Evolutionary conservation across 805 yeast genomes (phyloP).

Genomic region (Metschnikowia continentalis): DNA sequence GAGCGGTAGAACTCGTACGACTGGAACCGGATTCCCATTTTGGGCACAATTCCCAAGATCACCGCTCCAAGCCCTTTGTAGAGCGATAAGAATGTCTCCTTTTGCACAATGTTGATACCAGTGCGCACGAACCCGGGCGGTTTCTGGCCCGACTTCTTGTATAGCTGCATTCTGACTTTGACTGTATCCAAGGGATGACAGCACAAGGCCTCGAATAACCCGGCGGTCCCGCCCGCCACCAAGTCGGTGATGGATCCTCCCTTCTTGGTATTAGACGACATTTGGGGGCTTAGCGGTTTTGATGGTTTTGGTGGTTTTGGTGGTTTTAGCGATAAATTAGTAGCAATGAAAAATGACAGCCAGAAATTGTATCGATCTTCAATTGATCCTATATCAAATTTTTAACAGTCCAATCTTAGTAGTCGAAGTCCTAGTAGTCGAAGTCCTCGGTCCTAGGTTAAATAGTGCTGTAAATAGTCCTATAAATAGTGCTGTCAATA

Average conservation of each 20-base stretch:
- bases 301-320: no score
- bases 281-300: neutral
- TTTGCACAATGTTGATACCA: conserved; percentile 69
- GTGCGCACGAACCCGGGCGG: conserved; percentile 85
- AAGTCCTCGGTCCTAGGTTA: no score
- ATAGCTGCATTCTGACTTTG: conserved; percentile 94
- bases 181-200: conserved; percentile 98
- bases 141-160: conserved; percentile 64
- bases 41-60: conserved; percentile 94
- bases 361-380: no score
- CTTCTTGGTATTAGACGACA: conserved; percentile 25
- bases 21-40: conserved; percentile 95
- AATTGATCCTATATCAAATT: no score
- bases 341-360: neutral
- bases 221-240: conserved; percentile 95
- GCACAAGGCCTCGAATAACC: conserved; percentile 92
- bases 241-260: conserved; percentile 54
- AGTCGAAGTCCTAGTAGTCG: no score
- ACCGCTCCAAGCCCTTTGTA: conserved; percentile 98
- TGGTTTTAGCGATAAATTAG: neutral
- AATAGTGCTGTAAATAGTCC: no score
- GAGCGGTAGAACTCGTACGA: conserved; percentile 87
- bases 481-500: no score
- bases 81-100: conserved; percentile 80
- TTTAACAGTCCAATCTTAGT: no score